Conservation (phyloP, 1,139 yeast species). For the Geotrichum restrictum region DNA sequence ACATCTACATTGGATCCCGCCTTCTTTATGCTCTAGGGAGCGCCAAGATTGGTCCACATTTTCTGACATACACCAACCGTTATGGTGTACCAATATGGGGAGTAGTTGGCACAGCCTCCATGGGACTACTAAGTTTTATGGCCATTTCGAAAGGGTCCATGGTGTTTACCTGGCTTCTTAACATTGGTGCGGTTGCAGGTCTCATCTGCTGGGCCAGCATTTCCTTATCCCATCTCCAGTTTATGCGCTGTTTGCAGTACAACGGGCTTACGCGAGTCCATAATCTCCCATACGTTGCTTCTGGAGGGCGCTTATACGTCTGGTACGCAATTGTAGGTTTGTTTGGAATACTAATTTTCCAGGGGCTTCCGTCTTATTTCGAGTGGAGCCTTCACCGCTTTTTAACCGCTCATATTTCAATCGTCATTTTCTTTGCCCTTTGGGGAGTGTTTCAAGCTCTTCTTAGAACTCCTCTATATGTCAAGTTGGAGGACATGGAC, state of each 20-base stretch:
- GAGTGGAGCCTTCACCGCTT: conserved; percentile 59
- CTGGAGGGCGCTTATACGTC: conserved; percentile 55
- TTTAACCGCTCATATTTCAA: conserved; percentile 64
- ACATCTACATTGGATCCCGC: conserved; percentile 51
- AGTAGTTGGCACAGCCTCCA: conserved; percentile 45
- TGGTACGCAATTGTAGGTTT: conserved; percentile 55
- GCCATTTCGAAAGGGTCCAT: conserved; percentile 65
- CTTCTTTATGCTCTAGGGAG: conserved; percentile 46
- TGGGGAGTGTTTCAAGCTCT: conserved; percentile 52
- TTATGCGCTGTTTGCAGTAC: conserved; percentile 55
- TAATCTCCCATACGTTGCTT: conserved; percentile 44
- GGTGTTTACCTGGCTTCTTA: conserved; percentile 63
- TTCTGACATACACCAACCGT: conserved; percentile 46
- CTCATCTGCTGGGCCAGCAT: conserved; percentile 59
- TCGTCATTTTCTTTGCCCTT: conserved; percentile 52
- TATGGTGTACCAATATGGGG: conserved; percentile 49
- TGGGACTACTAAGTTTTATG: conserved; percentile 67
- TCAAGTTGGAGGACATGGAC: conserved; percentile 54
- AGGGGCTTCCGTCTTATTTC: conserved; percentile 65
- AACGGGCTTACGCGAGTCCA: conserved; percentile 36
- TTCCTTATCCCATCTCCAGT: conserved; percentile 45
- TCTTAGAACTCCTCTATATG: conserved; percentile 32
- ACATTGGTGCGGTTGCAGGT: conserved; percentile 59
- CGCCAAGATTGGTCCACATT: conserved; percentile 49
- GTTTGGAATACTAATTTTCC: conserved; percentile 51